These are phyloP conservation scores for Vitis rotundifolia DNA, from an alignment of 164 flowering plant genomes.

Conservation along the genomic window DNA sequence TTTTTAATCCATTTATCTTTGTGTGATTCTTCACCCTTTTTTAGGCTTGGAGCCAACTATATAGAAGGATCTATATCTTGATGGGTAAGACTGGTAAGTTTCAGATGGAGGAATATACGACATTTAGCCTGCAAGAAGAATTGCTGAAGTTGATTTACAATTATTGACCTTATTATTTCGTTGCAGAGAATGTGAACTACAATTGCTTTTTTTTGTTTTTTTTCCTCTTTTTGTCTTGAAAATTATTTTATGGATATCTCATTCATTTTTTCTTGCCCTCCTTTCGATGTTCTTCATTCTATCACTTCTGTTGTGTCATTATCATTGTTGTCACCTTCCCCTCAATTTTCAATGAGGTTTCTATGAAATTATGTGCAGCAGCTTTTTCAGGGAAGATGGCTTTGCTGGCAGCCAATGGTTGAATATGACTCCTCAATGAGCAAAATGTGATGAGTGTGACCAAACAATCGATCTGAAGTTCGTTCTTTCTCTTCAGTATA, in stretches of 20 bases:
- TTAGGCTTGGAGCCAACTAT: too few relatives aligned
- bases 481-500: neutral
- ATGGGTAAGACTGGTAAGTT: too few relatives aligned
- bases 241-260: neutral
- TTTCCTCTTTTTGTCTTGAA: too few relatives aligned
- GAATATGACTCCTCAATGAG: slow-evolving; percentile 34
- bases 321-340: neutral
- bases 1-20: too few relatives aligned
- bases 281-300: neutral
- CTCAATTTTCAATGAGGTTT: neutral
- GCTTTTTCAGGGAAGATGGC: neutral
- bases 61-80: too few relatives aligned
- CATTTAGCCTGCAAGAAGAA: too few relatives aligned
- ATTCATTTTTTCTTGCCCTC: neutral
- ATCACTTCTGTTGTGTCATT: neutral
- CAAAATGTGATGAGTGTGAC: slow-evolving; percentile 50
- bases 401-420: slow-evolving; percentile 2
- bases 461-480: slow-evolving; percentile 8
- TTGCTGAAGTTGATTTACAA: too few relatives aligned
- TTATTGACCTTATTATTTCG: too few relatives aligned
- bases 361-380: neutral
- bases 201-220: too few relatives aligned
- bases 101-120: too few relatives aligned
- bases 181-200: too few relatives aligned
- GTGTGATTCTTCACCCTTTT: too few relatives aligned